Base-by-base conservation (phyloP, 1,284 basidiomycete genomes). In the Vanrija sp. region DNA sequence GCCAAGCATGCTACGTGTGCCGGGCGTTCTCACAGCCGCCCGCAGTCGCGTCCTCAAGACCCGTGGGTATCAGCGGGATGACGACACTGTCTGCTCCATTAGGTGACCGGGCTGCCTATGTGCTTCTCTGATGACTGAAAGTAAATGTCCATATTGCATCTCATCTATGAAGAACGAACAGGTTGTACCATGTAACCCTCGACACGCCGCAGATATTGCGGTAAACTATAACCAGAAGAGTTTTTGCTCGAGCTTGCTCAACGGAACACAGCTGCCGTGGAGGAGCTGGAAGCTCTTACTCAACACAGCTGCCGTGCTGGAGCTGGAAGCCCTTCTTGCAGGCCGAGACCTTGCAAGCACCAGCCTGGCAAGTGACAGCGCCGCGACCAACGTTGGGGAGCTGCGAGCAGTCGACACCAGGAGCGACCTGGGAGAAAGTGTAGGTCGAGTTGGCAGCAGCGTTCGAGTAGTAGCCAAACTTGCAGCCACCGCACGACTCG, bases 251-350 rank as follows among this genome's bases (percentile, higher is more conserved):
- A 14, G 37, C n/a, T 16, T 22, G 25, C 36, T 39, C 45, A 35
- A n/a, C n/a, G n/a, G n/a, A n/a, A 53, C 45, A 12, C 35, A 18
- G 41, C 42, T 46, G 19, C 37, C 16, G 41, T 54, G 39, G 22
- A 14, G 7, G 18, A 58, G 51, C 9, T n/a, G 7, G 5, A 25
- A 4, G 22, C 16, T 42, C 14, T 15, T 10, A 35, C 36, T 41
- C 45, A 27, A 54, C 46, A 9, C 37, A 22, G 36, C 35, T 44
- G 22, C 39, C 18, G 42, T 52, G 41, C 19, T 12, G 6, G 19
- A 58, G 52, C 12, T 20, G 31, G 46, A 39, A 54, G 12, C 60
- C 56, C 4, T 39, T 39, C 22, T 37, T 43, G 54, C 60, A 61
- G 15, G 41, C 35, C 15, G 51, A n/a, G 18, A 55, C 46, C 14